phyloP scores from a whole-genome alignment of 164 flowering plant species.

The Chimonanthus praecox region DNA sequence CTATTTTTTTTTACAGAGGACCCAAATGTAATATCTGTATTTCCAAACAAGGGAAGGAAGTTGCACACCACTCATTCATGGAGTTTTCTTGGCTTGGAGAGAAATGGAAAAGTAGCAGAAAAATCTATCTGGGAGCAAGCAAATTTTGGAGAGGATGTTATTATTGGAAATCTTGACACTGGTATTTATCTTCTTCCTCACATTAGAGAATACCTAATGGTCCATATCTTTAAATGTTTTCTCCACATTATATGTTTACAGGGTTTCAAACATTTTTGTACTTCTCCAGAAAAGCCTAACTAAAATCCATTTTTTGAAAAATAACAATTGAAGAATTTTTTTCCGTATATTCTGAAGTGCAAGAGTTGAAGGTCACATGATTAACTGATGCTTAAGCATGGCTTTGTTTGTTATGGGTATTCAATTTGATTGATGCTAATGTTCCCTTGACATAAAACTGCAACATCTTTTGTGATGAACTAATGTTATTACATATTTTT shows the following conservation, averaged over 20 bases:
- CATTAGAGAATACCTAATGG: background rate
- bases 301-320: background rate
- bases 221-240: background rate
- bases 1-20: conserved; percentile 30
- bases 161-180: conserved; percentile 67
- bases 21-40: conserved; percentile 60
- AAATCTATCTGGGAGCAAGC: conserved; percentile 57
- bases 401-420: too few relatives aligned
- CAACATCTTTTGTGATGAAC: too few relatives aligned
- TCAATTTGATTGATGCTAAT: too few relatives aligned
- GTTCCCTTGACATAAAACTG: too few relatives aligned
- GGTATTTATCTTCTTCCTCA: conserved; percentile 29
- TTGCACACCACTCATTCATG: conserved; percentile 69
- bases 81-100: conserved; percentile 53
- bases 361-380: too few relatives aligned
- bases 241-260: too few relatives aligned
- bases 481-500: too few relatives aligned
- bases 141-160: conserved; percentile 59
- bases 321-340: too few relatives aligned
- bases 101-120: conserved; percentile 19
- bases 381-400: too few relatives aligned
- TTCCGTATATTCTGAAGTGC: too few relatives aligned
- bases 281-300: background rate
- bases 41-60: conserved; percentile 35
- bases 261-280: too few relatives aligned